Evolutionary conservation across 805 yeast genomes (phyloP).

Genomic region (Pichia pseudocactophila): DNA sequence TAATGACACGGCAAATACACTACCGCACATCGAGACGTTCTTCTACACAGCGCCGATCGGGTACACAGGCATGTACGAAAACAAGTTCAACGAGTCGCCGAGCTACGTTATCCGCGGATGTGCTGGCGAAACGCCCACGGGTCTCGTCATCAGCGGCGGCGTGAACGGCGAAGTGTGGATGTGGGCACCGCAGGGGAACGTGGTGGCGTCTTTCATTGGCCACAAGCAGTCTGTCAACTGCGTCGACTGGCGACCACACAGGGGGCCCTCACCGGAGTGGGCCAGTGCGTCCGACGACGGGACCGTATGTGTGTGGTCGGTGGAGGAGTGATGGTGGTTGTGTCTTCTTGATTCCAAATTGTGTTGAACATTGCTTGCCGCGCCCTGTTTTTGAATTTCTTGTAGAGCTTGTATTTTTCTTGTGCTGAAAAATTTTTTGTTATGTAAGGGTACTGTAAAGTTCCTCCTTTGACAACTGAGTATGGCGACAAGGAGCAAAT

Average conservation of each 20-base stretch:
- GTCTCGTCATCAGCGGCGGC: slow-evolving; percentile 12
- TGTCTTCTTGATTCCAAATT: not conserved
- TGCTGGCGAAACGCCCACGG: slow-evolving; percentile 10
- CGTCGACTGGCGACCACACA: slow-evolving; percentile 6
- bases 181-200: slow-evolving; percentile 13
- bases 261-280: not conserved
- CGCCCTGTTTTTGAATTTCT: not conserved
- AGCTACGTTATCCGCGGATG: slow-evolving; percentile 14
- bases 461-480: not conserved
- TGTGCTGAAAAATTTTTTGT: not conserved
- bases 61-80: too few relatives aligned
- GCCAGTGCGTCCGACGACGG: not conserved
- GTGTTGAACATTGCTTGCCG: too few relatives aligned
- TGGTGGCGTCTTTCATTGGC: slow-evolving; percentile 8
- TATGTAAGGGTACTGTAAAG: not conserved
- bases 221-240: slow-evolving; percentile 12
- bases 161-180: slow-evolving; percentile 13
- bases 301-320: not conserved
- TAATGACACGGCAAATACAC: not conserved
- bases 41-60: slow-evolving; percentile 10
- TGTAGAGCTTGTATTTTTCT: not conserved
- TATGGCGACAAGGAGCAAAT: not conserved
- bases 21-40: slow-evolving; percentile 12
- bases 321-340: not conserved
- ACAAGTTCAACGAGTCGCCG: too few relatives aligned